A percentile compares a stretch with the other conserved stretches of the same genome.
phyloP scores from a whole-genome alignment of 1,284 basidiomycete genomes.

The Pulveroboletus sp. region DNA sequence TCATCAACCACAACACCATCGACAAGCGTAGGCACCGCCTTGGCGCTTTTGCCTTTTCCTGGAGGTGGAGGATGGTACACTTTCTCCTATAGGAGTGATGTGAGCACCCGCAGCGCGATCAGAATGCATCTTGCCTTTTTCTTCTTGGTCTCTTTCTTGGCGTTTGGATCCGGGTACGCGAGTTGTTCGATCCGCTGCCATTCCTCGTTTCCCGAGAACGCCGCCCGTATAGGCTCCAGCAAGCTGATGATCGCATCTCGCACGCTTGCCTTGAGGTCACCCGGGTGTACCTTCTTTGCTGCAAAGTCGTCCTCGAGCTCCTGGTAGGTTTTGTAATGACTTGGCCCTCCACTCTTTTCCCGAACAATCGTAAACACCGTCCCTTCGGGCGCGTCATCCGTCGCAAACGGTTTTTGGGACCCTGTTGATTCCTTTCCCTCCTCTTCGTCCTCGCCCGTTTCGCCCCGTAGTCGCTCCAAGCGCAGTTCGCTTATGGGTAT shows the following conservation, averaged over 20 bases:
- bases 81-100: conserved; percentile 52
- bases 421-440: conserved; percentile 43
- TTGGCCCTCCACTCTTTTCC: conserved; percentile 75
- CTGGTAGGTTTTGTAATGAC: conserved; percentile 74
- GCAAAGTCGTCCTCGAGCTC: conserved; percentile 79
- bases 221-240: conserved; percentile 79
- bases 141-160: conserved; percentile 63
- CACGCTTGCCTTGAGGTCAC: conserved; percentile 86
- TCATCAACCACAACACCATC: conserved; percentile 5
- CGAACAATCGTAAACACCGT: conserved; percentile 82
- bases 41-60: conserved; percentile 65
- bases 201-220: conserved; percentile 76
- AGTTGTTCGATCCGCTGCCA: conserved; percentile 79
- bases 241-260: conserved; percentile 78
- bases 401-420: conserved; percentile 59
- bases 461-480: conserved; percentile 53
- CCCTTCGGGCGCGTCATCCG: conserved; percentile 73
- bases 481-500: conserved; percentile 85
- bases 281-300: conserved; percentile 81
- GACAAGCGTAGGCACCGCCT: conserved; percentile 5
- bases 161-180: conserved; percentile 84
- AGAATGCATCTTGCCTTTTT: conserved; percentile 48
- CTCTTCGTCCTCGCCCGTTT: conserved; percentile 41
- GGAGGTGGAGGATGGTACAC: conserved; percentile 79
- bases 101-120: background rate